Evolutionary conservation across 257 asterid genomes (phyloP), one percentile per base, ranked within the genome.

Genomic region (Nicotiana undulata): DNA sequence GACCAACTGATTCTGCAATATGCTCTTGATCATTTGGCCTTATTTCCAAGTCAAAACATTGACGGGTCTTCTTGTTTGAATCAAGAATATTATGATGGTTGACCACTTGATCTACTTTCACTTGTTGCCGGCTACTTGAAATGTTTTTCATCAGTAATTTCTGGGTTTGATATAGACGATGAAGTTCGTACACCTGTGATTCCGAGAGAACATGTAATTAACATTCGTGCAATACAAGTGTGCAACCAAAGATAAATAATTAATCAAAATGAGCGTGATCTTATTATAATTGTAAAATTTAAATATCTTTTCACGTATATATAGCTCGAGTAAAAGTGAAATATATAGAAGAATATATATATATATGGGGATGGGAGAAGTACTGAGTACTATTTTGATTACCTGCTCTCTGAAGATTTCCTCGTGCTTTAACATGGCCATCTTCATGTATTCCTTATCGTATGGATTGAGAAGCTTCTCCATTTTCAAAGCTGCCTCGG

Each of bases 381-480:
- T 26, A 12, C 0, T 17, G 0, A 4, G 31, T 11, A 68, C 22
- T n/a, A 56, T 20, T 40, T 16, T 9, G 49, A 40, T 40, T 84
- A 94, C 98, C 96, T 94, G 98, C 67, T 92, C 95, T 80, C 96
- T 90, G 74, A 95, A 95, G 18, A 92, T 90, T 86, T 93, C 95
- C 83, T 95, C 99, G 82, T 95, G 99, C 89, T 95, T 93, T 82
- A 95, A 82, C 96, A 95, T 90, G 34, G 97, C 97, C 88, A 90
- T 89, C 87, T 90, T 95, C 97, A 95, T 90, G 86, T 31, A 89
- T 75, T 93, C 97, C 88, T 84, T 93, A 79, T 95, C 97, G 80
- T 86, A 87, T 4, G 84, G 87, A 88, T 89, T 90, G 34, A 89
- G 56, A 84, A 88, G 88, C 90, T 90, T 91, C 89, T 91, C 97